Evolutionary conservation across 805 yeast genomes (phyloP).

Genomic region (Kockiozyma suomiensis): DNA sequence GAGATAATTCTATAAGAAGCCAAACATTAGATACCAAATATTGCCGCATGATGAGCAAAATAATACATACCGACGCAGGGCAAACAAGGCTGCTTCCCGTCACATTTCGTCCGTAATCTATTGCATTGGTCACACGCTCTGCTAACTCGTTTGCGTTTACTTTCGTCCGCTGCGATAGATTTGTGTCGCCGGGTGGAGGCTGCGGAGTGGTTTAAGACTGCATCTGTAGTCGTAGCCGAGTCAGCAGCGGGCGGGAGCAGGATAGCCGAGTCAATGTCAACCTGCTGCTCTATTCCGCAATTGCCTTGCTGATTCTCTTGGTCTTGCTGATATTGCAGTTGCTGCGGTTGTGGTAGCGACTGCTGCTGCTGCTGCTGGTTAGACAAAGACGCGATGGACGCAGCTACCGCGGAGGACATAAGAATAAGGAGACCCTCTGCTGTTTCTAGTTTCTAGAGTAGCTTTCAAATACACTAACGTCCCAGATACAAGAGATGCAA

Average conservation of each 20-base stretch:
- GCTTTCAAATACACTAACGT: no score
- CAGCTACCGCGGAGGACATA: conserved; percentile 12
- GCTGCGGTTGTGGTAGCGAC: not conserved
- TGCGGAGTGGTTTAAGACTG: not conserved
- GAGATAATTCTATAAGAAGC: conserved; percentile 30
- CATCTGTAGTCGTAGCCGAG: not conserved
- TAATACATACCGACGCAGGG: conserved; percentile 44
- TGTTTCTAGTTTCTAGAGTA: no score
- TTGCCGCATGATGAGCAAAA: not conserved
- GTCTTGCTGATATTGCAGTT: not conserved
- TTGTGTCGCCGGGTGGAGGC: conserved; percentile 1
- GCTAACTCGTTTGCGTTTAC: conserved; percentile 16
- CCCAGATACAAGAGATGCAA: no score
- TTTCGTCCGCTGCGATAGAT: conserved; percentile 3
- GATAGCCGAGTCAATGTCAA: not conserved
- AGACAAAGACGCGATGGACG: not conserved
- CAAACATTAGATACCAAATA: not conserved
- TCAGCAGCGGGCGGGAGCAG: not conserved
- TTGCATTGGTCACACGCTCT: conserved; percentile 55
- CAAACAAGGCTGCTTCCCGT: conserved; percentile 51
- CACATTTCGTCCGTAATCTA: conserved; percentile 52
- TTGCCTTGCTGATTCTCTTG: not conserved
- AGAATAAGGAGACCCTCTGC: not conserved
- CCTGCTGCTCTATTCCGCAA: not conserved
- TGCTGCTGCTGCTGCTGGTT: not conserved